phyloP scores from a whole-genome alignment of 2,329 filamentous ascomycete genomes.

The Ophiostoma sp. region DNA sequence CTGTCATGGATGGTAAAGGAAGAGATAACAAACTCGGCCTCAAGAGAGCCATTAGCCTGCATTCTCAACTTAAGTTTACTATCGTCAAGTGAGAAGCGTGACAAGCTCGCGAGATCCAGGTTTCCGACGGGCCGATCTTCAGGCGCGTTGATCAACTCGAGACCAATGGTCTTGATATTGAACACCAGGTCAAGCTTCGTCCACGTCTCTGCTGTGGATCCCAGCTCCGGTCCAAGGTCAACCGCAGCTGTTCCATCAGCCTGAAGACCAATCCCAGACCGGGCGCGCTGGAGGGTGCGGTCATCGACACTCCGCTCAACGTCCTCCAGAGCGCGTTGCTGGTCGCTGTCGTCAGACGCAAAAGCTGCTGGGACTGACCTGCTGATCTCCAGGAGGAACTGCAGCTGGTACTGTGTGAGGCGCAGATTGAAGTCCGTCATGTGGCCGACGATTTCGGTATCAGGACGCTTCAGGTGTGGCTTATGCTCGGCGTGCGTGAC shows the following conservation, averaged over 20 bases:
- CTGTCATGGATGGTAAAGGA: constrained; percentile 94
- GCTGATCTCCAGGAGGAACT: constrained; percentile 81
- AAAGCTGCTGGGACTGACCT: constrained; percentile 85
- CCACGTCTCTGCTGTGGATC: constrained; percentile 66
- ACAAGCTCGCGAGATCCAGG: constrained; percentile 73
- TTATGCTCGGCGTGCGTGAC: constrained; percentile 88
- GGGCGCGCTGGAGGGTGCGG: constrained; percentile 45
- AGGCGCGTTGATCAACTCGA: constrained; percentile 77
- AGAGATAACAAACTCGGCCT: constrained; percentile 87
- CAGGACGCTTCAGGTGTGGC: constrained; percentile 69
- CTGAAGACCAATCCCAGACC: constrained; percentile 34
- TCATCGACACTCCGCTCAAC: constrained; percentile 63
- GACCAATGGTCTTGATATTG: constrained; percentile 75
- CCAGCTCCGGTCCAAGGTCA: constrained; percentile 64
- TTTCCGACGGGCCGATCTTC: constrained; percentile 73
- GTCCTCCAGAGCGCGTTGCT: constrained; percentile 65
- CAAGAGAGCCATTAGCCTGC: constrained; percentile 84
- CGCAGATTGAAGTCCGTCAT: constrained; percentile 92
- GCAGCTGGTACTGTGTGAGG: constrained; percentile 85
- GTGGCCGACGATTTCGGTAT: constrained; percentile 82
- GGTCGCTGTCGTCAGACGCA: constrained; percentile 50
- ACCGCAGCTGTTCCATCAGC: constrained; percentile 29
- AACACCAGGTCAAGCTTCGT: constrained; percentile 91
- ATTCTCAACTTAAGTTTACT: constrained; percentile 88
- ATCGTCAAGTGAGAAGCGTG: constrained; percentile 89